These are phyloP conservation scores for Auricularia sp. DNA, from an alignment of 768 basidiomycete genomes.

Conservation along the genomic window DNA sequence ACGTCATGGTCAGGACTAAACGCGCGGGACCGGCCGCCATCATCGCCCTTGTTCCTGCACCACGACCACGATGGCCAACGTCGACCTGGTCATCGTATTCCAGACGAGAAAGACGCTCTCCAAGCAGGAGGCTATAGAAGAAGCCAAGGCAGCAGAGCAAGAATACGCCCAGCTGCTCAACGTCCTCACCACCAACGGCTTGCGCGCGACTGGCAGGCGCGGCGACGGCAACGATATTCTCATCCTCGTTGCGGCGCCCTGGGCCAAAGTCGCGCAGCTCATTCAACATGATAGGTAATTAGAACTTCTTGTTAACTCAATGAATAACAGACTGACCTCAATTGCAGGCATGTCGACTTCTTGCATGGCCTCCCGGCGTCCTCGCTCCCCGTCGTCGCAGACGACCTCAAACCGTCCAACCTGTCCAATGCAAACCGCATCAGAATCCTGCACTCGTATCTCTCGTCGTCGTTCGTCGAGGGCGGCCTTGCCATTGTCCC, in stretches of 20 bases:
- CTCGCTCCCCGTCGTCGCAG: constrained; percentile 31
- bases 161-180: constrained; percentile 61
- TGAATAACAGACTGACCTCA: neutral
- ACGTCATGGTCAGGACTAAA: too few species aligned
- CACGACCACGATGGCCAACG: constrained; percentile 19
- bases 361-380: constrained; percentile 60
- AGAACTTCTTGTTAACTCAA: neutral
- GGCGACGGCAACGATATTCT: constrained; percentile 70
- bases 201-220: constrained; percentile 62
- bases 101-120: constrained; percentile 40
- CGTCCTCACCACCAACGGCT: constrained; percentile 49
- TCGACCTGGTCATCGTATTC: constrained; percentile 70
- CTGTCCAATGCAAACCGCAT: constrained; percentile 69
- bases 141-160: constrained; percentile 51
- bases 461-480: constrained; percentile 61
- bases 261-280: constrained; percentile 49
- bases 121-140: constrained; percentile 53
- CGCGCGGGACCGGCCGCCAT: too few species aligned
- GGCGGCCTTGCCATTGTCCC: constrained; percentile 80
- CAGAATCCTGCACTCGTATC: constrained; percentile 62
- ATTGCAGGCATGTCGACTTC: constrained; percentile 60
- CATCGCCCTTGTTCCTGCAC: too few species aligned
- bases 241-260: constrained; percentile 64
- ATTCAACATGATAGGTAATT: constrained; percentile 67
- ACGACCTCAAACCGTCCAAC: constrained; percentile 28